Percentiles rank a stretch among this genome's conserved stretches.
Evolutionary conservation across 176 grass and related monocot species (phyloP).

Genomic region (Zizania latifolia): DNA sequence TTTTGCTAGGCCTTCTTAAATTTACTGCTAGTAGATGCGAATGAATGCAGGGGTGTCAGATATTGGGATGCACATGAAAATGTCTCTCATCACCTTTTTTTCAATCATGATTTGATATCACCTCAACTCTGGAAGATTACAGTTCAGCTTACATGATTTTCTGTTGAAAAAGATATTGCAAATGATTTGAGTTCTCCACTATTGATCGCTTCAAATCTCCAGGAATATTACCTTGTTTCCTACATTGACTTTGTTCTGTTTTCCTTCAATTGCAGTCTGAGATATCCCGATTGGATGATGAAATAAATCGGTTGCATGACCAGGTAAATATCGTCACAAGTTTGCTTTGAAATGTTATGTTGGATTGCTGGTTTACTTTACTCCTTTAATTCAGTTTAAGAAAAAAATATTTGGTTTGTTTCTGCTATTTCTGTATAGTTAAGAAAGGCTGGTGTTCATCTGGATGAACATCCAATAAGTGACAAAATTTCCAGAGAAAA

Average conservation of each 20-base stretch:
- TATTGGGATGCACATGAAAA: not conserved
- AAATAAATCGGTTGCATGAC: slow-evolving; percentile 65
- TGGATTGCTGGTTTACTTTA: not conserved
- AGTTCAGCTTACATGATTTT: slow-evolving; percentile 3
- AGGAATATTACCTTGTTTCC: slow-evolving; percentile 6
- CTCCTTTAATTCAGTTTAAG: not conserved
- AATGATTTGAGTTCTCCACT: not conserved
- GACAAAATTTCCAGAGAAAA: slow-evolving; percentile 28
- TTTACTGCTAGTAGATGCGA: not conserved
- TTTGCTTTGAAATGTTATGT: slow-evolving; percentile 4
- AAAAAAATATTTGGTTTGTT: not conserved
- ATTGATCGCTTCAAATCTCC: not conserved
- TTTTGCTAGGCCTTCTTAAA: not conserved
- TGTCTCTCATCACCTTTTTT: not conserved
- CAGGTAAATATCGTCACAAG: slow-evolving; percentile 57
- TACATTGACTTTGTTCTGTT: slow-evolving; percentile 6
- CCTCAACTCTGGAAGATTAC: not conserved
- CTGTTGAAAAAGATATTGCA: not conserved
- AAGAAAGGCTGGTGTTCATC: slow-evolving; percentile 58
- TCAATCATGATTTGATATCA: not conserved
- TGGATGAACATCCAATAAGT: slow-evolving; percentile 34
- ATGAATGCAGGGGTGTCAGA: not conserved
- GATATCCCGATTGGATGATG: slow-evolving; percentile 47
- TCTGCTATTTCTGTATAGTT: slow-evolving; percentile 46
- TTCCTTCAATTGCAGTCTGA: slow-evolving; percentile 58